Conservation (phyloP, 2,329 filamentous ascomycete species). For the Pestalotiopsis sp. region DNA sequence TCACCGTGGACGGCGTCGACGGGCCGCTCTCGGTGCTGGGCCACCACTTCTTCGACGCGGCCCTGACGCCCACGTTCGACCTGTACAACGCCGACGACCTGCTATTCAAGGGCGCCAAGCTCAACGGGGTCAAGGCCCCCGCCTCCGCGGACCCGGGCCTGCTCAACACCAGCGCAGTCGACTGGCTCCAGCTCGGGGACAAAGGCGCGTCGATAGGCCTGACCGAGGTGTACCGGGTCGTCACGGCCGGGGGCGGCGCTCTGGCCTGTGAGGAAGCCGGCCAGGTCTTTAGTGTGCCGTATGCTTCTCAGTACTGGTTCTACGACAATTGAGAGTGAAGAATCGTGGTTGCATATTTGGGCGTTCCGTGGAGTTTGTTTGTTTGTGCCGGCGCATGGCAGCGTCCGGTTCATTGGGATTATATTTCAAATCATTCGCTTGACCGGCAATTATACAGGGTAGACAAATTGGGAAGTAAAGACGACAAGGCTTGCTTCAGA, state of each 20-base stretch:
- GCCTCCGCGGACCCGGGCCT: conserved; percentile 45
- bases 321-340: conserved; percentile 37
- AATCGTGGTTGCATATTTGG: background rate
- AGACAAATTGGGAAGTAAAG: no score
- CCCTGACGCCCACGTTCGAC: conserved; percentile 60
- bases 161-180: conserved; percentile 52
- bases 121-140: conserved; percentile 54
- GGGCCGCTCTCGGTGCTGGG: conserved; percentile 50
- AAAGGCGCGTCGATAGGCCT: conserved; percentile 35
- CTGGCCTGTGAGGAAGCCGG: conserved; percentile 42
- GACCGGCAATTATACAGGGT: no score
- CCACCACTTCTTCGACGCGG: conserved; percentile 66
- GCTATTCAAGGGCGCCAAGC: conserved; percentile 50
- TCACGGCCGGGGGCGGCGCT: conserved; percentile 52
- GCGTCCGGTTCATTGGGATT: background rate
- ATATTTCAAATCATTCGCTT: background rate
- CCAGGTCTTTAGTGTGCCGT: conserved; percentile 53
- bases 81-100: conserved; percentile 42
- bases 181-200: conserved; percentile 53
- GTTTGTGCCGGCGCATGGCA: background rate
- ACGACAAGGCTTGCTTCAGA: no score
- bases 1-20: conserved; percentile 36
- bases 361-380: background rate
- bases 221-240: conserved; percentile 53
- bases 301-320: conserved; percentile 62